Conservation (phyloP, 768 basidiomycete species). For the Dioszegia hungarica region DNA sequence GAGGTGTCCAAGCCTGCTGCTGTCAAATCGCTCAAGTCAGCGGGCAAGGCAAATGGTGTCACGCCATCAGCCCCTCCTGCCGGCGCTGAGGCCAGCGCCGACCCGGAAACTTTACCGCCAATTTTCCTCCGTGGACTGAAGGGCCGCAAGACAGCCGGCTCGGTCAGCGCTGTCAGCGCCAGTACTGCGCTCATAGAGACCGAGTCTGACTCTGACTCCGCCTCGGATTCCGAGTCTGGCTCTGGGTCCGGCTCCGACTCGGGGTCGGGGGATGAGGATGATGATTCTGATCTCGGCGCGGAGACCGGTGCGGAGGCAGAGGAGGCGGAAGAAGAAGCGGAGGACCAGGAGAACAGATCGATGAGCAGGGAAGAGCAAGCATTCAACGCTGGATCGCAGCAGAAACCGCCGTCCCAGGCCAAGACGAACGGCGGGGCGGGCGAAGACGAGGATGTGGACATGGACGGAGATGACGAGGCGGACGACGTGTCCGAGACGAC, state of each 20-base stretch:
- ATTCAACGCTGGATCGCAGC: no score
- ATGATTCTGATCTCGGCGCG: background rate
- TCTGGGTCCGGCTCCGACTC: background rate
- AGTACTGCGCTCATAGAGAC: slow-evolving; percentile 6
- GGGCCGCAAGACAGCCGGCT: background rate
- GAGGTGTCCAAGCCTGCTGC: no score
- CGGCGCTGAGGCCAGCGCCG: background rate
- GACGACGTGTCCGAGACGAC: background rate
- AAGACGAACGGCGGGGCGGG: no score
- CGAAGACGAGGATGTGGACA: background rate
- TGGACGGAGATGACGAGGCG: background rate
- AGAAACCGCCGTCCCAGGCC: no score
- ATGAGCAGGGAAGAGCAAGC: no score
- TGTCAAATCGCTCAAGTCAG: no score
- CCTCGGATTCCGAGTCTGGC: background rate
- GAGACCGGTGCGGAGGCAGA: background rate
- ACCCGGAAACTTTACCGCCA: background rate
- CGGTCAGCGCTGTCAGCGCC: background rate
- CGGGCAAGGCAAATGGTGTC: no score
- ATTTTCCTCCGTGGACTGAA: background rate
- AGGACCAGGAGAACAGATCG: background rate
- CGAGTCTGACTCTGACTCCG: slow-evolving; percentile 1
- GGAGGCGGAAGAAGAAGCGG: background rate
- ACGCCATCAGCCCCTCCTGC: background rate
- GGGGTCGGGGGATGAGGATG: background rate